Conservation (phyloP, 139 green algal genomes). For the Pycnococcus provasolii region DNA sequence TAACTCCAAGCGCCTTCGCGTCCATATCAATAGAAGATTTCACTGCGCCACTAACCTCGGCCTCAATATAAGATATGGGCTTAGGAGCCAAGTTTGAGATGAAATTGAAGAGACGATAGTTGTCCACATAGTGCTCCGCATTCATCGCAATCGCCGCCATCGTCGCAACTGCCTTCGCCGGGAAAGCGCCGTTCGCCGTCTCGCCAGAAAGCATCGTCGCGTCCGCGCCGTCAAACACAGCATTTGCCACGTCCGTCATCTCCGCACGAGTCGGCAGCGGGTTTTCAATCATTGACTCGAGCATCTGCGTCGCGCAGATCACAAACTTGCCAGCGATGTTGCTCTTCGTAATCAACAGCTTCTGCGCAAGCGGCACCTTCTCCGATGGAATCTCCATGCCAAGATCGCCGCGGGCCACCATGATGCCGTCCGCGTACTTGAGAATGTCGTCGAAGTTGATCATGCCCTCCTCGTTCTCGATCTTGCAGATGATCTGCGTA, state of each 20-base stretch:
- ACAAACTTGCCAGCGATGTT: conserved; percentile 31
- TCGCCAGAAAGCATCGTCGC: conserved; percentile 32
- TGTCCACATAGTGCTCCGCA: conserved; percentile 27
- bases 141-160: conserved; percentile 21
- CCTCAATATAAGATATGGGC: conserved; percentile 85
- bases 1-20: no score
- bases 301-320: conserved; percentile 41
- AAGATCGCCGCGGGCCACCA: conserved; percentile 62
- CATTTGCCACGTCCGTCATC: conserved; percentile 37
- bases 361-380: conserved; percentile 28
- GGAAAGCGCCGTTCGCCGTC: conserved; percentile 29
- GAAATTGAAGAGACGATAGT: conserved; percentile 47
- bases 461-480: conserved; percentile 57
- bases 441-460: conserved; percentile 54
- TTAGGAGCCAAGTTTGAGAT: conserved; percentile 71
- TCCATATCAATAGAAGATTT: no score
- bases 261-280: conserved; percentile 31
- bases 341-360: conserved; percentile 27
- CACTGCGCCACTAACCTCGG: no score
- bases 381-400: conserved; percentile 52
- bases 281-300: conserved; percentile 38
- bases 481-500: conserved; percentile 65
- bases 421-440: conserved; percentile 54
- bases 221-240: conserved; percentile 37
- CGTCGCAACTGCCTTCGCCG: conserved; percentile 18